Base-by-base conservation (phyloP, 805 yeast species). In the Cyberlindnera saturnus region DNA sequence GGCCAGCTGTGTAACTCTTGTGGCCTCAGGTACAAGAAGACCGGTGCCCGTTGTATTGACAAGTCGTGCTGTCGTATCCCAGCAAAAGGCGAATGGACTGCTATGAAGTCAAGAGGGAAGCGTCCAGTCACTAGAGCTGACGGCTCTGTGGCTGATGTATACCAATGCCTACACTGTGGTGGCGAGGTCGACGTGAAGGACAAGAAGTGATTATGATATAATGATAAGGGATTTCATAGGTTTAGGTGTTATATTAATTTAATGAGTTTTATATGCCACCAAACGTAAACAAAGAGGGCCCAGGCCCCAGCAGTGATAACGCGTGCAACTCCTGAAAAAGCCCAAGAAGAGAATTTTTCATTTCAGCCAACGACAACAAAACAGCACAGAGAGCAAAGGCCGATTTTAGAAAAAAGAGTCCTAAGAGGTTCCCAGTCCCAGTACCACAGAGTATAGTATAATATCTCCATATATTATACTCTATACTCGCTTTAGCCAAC, bases 1-100 rank as follows among this genome's bases (percentile, higher is more conserved):
- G 98, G 97, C n/a, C 98, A 90, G 67, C 73, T 91, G 52, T 91
- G 99, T 70, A 91, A 91, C 61, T 87, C 96, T 1, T 91, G 99
- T 66, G 99, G 99, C 1, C 70, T 91, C 55, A 73, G 99, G 51
- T 91, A 86, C 68, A 90, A 93, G 64, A 91, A 91, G 67, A 90
- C 97, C 0, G 86, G 87, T 23, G 95, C 96, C 3, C 75, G 97
- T 58, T 91, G 99, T 65, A 69, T 85, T 40, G 84, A 86, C 53
- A 64, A 71, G 2, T 59, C 65, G 16, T 91, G 99, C 67, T 77
- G 84, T 51, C 79, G 91, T 57, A 89, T 91, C 47, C 99, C 99
- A 5, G 95, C 97, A 17, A 90, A 91, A 65, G 91, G 96, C 48
- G 98, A 91, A 65, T 85, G 96, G 86, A 77, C 88, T 5, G 70